These are phyloP conservation scores for Forsythia suspensa DNA, from an alignment of 257 asterid species.

Conservation along the genomic window DNA sequence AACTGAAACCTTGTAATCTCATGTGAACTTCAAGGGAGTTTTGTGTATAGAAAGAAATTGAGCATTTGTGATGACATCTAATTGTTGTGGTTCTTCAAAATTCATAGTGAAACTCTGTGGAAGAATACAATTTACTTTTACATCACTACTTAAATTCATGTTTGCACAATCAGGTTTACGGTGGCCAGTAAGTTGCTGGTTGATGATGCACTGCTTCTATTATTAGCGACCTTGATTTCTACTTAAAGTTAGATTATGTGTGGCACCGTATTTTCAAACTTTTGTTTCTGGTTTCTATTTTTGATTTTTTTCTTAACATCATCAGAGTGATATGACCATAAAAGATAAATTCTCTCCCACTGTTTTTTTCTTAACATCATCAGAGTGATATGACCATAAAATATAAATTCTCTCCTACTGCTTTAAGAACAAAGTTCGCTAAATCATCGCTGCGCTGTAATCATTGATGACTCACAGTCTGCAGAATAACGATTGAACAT, in stretches of 20 bases:
- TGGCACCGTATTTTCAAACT: background rate
- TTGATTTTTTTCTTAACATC: background rate
- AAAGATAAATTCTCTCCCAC: background rate
- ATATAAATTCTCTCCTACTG: background rate
- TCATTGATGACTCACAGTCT: background rate
- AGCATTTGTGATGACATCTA: background rate
- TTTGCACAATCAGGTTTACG: background rate
- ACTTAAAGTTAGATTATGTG: background rate
- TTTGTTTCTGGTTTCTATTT: background rate
- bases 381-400: background rate
- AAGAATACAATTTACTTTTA: background rate
- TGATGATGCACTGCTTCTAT: background rate
- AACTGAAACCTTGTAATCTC: background rate
- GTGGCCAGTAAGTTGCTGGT: background rate
- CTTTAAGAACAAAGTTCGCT: background rate
- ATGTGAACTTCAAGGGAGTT: background rate
- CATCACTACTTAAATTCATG: background rate
- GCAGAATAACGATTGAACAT: background rate
- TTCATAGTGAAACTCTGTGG: background rate
- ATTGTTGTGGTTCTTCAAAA: background rate
- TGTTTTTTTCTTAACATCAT: background rate
- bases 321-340: background rate
- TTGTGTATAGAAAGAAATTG: background rate
- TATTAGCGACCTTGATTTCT: background rate
- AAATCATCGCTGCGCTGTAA: background rate